These are phyloP conservation scores for Picochlorum sp. DNA, from an alignment of 139 green algal genomes.

Conservation along the genomic window DNA sequence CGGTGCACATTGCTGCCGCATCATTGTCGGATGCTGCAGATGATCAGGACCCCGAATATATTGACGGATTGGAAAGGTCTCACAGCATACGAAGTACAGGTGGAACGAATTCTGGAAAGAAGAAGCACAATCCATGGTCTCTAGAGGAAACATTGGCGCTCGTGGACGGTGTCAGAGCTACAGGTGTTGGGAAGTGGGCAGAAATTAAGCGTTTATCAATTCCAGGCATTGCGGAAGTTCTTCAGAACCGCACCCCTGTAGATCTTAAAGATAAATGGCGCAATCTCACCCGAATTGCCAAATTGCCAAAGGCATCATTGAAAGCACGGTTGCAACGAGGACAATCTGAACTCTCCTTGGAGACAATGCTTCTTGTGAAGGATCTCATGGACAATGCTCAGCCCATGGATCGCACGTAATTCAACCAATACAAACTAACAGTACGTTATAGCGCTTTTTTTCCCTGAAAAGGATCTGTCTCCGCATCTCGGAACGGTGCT, in stretches of 20 bases:
- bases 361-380: slow-evolving; percentile 19
- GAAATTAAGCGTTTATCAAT: slow-evolving; percentile 42
- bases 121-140: slow-evolving; percentile 57
- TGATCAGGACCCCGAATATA: background rate
- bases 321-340: slow-evolving; percentile 13
- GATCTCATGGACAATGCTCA: slow-evolving; percentile 4
- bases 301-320: slow-evolving; percentile 21
- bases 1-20: slow-evolving; percentile 8
- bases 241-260: slow-evolving; percentile 18
- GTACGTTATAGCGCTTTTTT: background rate
- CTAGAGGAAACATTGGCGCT: slow-evolving; percentile 61
- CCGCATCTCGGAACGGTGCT: too few relatives aligned
- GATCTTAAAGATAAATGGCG: slow-evolving; percentile 43
- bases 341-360: slow-evolving; percentile 16
- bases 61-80: background rate
- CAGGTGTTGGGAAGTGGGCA: slow-evolving; percentile 62
- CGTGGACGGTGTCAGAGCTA: slow-evolving; percentile 56
- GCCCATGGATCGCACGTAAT: background rate
- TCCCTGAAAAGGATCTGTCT: too few relatives aligned
- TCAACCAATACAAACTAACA: background rate
- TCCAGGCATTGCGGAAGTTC: slow-evolving; percentile 15
- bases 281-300: slow-evolving; percentile 30
- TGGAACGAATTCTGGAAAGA: slow-evolving; percentile 19
- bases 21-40: background rate
- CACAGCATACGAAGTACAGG: background rate